These are phyloP conservation scores for Croton laevigatus DNA, from an alignment of 441 rosid species.

Conservation along the genomic window DNA sequence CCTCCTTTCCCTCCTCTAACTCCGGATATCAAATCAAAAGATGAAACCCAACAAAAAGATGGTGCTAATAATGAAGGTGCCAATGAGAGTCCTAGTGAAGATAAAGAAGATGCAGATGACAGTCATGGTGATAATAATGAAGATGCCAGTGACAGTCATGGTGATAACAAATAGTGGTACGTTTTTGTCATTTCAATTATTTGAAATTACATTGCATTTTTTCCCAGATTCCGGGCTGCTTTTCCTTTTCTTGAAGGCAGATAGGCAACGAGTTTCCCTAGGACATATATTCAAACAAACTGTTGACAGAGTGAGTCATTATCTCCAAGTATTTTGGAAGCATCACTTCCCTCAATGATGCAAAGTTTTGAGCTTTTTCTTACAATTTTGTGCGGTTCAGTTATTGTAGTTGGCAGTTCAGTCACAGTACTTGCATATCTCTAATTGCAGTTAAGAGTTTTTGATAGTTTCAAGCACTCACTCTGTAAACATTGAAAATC, in stretches of 20 bases:
- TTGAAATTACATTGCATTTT: neutral
- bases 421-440: slow-evolving; percentile 5
- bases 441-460: neutral
- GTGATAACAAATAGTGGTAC: neutral
- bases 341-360: slow-evolving; percentile 6
- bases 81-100: too few relatives aligned
- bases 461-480: slow-evolving; percentile 4
- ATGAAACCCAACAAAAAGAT: slow-evolving; percentile 8
- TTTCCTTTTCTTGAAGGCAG: neutral
- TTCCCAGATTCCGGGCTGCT: neutral
- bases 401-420: neutral
- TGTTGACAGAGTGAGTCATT: neutral
- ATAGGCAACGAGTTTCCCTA: neutral
- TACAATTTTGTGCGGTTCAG: neutral
- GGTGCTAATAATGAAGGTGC: slow-evolving; percentile 10
- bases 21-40: slow-evolving; percentile 23
- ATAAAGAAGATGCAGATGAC: too few relatives aligned
- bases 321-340: slow-evolving; percentile 7
- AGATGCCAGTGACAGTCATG: too few relatives aligned
- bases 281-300: slow-evolving; percentile 9
- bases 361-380: neutral
- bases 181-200: neutral
- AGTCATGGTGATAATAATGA: too few relatives aligned
- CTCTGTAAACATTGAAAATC: neutral
- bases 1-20: slow-evolving; percentile 36